phyloP scores from a whole-genome alignment of 2,329 filamentous ascomycete genomes.

The Paecilomyces sp. region DNA sequence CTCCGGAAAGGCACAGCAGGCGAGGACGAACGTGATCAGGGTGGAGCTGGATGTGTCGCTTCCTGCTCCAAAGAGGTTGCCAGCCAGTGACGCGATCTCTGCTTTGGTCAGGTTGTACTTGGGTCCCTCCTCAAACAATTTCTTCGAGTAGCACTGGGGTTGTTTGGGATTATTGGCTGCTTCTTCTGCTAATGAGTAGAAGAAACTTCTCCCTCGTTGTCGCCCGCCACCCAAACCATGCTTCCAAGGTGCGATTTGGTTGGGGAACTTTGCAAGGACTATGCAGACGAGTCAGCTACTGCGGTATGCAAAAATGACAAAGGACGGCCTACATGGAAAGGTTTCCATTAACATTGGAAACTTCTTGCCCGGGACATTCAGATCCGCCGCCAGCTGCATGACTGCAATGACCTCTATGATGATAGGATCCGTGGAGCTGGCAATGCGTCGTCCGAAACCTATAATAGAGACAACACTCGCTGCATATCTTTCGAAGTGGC shows the following conservation, averaged over 20 bases:
- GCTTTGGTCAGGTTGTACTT: slow-evolving; percentile 40
- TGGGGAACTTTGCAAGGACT: slow-evolving; percentile 42
- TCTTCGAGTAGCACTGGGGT: slow-evolving; percentile 38
- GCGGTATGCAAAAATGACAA: background rate
- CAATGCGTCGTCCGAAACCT: slow-evolving; percentile 29
- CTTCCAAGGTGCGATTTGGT: slow-evolving; percentile 45
- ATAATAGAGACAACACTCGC: slow-evolving; percentile 35
- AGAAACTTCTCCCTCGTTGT: slow-evolving; percentile 44
- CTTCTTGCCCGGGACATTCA: slow-evolving; percentile 49
- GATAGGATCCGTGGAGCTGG: slow-evolving; percentile 47
- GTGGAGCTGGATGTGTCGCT: slow-evolving; percentile 23
- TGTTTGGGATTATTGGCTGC: slow-evolving; percentile 35
- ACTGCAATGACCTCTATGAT: slow-evolving; percentile 55
- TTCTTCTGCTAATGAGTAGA: slow-evolving; percentile 47
- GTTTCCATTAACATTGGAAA: slow-evolving; percentile 54
- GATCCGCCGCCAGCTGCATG: slow-evolving; percentile 52
- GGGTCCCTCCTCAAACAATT: slow-evolving; percentile 41
- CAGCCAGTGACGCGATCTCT: slow-evolving; percentile 42
- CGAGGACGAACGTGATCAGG: slow-evolving; percentile 20
- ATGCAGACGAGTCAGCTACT: background rate
- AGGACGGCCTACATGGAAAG: slow-evolving; percentile 32
- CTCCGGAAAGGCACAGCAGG: slow-evolving; percentile 19
- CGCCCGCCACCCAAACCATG: slow-evolving; percentile 37
- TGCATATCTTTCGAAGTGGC: slow-evolving; percentile 34
- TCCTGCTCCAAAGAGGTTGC: slow-evolving; percentile 31